Evolutionary conservation across 2,329 filamentous ascomycete genomes (phyloP), one percentile per base, ranked within the genome.

Genomic region (Aspergillus sp.): DNA sequence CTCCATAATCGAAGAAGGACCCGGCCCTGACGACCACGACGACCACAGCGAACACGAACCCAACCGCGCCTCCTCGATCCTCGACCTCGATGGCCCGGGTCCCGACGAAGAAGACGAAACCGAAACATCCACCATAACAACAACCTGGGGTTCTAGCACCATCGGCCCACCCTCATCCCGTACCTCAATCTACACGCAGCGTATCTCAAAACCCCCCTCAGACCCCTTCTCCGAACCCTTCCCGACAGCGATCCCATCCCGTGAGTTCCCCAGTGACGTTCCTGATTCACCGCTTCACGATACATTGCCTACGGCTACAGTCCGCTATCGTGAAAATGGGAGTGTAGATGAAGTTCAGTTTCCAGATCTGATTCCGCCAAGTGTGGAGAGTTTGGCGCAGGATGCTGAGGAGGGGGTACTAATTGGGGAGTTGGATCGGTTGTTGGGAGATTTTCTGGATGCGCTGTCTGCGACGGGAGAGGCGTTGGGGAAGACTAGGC

Each of bases 11-110:
- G 25, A 30, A 30, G 25, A 30, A 12, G 25, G 25, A 4, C 25
- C 25, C 4, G 25, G 25, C 10, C 9, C 25, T 2, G 25, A 27
- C 10, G 25, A 27, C 25, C 23, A 25, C 66, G 46, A 77, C 69
- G 60, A 60, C 23, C 64, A 68, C 69, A 19, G 17, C 17, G 75
- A 81, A 1, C 2, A 17, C 15, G 4, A 22, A 6, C 37, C 37
- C 1, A 25, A 81, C 5, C 15, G 10, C 3, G 17, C 17, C 37
- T 19, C 37, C n/a, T 27, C 75, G 74, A 49, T 79, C 80, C 1
- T 78, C 69, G 0, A 70, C 0, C 75, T 82, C 0, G 48, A 78
- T 68, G 52, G 78, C 68, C 64, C 82, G 64, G 49, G 75, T 58
- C 69, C 77, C 72, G 47, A 82, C 71, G 45, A 81, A 73, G 57